Base-by-base conservation (phyloP, 371 early-diverging fungal genomes). In the Globomyces sp. region DNA sequence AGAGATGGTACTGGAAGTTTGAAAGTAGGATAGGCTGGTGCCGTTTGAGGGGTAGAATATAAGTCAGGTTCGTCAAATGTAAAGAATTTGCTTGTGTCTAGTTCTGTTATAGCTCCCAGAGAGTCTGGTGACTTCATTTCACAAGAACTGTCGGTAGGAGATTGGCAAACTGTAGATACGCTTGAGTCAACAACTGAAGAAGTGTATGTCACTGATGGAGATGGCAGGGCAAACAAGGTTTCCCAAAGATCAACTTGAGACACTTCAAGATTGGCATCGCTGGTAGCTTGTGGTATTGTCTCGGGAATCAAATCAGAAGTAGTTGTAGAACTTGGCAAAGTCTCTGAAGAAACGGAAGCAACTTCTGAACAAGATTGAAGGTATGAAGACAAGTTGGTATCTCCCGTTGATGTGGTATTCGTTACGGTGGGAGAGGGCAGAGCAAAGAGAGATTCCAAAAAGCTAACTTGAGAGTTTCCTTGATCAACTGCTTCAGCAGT, bases 41-140 rank as follows among this genome's bases (percentile, higher is more conserved):
- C 24, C 24, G 24, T 24, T 24, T 24, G 24, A 24, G 24, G 24
- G 24, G 24, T 24, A 24, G 24, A 24, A 40, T 55, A 55, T 40
- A 55, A 55, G 40, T 55, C 55, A n/a, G 36, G 36, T 55, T 55
- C 40, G 40, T 55, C 55, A 55, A 55, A 55, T 39, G 36, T 55
- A 55, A 55, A 55, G 4, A 55, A 40, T 39, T 55, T 36, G 34
- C 40, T 40, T 6, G 40, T 55, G 6, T 36, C 40, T 9, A 55
- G 55, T 11, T 55, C 55, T 9, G 10, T 55, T 4, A 40, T 2
- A 40, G 10, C 13, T 55, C 40, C 5, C 10, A 11, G 40, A 55
- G 40, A 39, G 36, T 55, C 55, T 40, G 40, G 40, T 39, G 36
- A 39, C 36, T 55, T 40, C 55, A 55, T 11, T 39, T 36, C 40